phyloP scores from a whole-genome alignment of 2,329 filamentous ascomycete species.

The Sporothrix euskadiensis region DNA sequence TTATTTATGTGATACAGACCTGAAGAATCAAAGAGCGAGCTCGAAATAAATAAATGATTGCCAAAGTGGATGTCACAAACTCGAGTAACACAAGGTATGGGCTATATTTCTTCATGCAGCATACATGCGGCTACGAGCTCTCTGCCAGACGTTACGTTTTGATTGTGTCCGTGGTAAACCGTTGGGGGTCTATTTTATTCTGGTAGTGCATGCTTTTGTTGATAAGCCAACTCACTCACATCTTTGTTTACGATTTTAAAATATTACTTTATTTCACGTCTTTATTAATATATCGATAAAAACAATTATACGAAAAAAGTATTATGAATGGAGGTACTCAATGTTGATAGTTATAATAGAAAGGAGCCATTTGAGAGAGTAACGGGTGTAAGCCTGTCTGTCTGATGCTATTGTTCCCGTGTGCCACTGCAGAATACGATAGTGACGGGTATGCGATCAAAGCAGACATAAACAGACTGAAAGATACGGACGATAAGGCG shows the following conservation, averaged over 20 bases:
- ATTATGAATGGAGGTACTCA: not conserved
- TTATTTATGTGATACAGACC: not conserved
- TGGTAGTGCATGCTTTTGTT: not conserved
- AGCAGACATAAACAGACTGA: not conserved
- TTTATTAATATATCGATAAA: not conserved
- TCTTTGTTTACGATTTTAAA: not conserved
- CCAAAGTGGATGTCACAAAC: not conserved
- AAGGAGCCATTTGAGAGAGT: not conserved
- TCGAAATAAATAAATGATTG: not conserved
- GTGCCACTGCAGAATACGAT: not conserved
- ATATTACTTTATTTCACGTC: not conserved
- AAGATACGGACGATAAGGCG: not conserved
- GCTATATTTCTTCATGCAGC: not conserved
- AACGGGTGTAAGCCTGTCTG: too few species aligned
- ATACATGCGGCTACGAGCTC: not conserved
- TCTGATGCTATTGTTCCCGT: not conserved
- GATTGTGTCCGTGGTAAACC: not conserved
- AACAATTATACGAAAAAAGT: too few species aligned
- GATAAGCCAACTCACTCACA: too few species aligned
- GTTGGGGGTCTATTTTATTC: not conserved
- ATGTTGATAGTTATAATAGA: not conserved
- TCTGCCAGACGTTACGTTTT: not conserved
- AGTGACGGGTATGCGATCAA: not conserved
- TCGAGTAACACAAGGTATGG: constrained; percentile 7
- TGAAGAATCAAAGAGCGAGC: not conserved